Percentiles rank a stretch among this genome's conserved stretches.
These are phyloP conservation scores for Caryopteris hybrid DNA, from an alignment of 305 asterid genomes.

Conservation along the genomic window DNA sequence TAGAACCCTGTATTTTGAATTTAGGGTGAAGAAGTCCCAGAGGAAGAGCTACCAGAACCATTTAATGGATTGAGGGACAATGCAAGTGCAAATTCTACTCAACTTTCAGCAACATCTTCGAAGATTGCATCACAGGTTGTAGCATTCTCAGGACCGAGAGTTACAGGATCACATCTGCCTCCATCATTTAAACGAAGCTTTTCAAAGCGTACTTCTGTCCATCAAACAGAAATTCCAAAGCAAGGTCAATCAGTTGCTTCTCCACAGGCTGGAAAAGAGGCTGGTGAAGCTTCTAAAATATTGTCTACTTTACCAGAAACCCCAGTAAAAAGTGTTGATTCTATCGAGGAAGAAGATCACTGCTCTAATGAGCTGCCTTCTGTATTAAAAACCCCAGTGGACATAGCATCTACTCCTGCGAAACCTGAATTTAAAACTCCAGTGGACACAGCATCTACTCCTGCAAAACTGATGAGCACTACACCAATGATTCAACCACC, in stretches of 20 bases:
- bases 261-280: constrained; percentile 9
- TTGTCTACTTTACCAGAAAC: constrained; percentile 39
- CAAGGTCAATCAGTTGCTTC: constrained; percentile 11
- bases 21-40: constrained; percentile 85
- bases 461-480: constrained; percentile 49
- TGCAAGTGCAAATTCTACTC: constrained; percentile 5
- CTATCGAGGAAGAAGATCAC: constrained; percentile 13
- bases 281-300: constrained; percentile 13
- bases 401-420: constrained; percentile 47
- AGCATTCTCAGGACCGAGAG: constrained; percentile 17
- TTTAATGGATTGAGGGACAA: constrained; percentile 35
- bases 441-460: constrained; percentile 40
- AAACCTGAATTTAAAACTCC: constrained; percentile 52
- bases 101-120: constrained; percentile 13
- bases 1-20: constrained; percentile 9
- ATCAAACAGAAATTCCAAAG: constrained; percentile 7
- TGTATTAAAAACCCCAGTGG: constrained; percentile 40
- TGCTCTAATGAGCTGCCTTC: constrained; percentile 20
- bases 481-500: constrained; percentile 57
- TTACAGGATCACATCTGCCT: constrained; percentile 49
- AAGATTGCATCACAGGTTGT: constrained; percentile 11
- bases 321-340: constrained; percentile 39
- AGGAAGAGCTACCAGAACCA: constrained; percentile 61
- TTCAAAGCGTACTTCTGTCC: constrained; percentile 23
- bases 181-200: constrained; percentile 50